A percentile compares a stretch with the other conserved stretches of the same genome.
Conservation (phyloP, 164 flowering plant species). For the Aristolochia fimbriata region DNA sequence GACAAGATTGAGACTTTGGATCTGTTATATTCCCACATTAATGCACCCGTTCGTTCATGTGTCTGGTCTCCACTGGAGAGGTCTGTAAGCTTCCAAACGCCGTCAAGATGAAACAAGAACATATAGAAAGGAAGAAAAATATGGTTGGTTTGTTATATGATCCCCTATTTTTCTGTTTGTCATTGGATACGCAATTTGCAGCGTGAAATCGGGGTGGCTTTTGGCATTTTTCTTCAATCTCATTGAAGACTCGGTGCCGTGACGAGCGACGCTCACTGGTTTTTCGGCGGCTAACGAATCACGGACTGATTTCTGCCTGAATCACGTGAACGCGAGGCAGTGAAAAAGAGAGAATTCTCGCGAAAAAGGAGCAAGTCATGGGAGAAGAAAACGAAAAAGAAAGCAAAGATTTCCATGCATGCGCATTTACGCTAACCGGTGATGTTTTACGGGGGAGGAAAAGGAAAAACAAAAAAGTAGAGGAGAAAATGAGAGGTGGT, state of each 20-base stretch:
- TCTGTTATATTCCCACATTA: background rate
- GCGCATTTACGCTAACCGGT: background rate
- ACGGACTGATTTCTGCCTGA: conserved; percentile 7
- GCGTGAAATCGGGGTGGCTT: background rate
- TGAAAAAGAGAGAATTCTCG: background rate
- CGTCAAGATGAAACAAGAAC: too few relatives aligned
- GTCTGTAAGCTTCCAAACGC: too few relatives aligned
- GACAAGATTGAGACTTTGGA: background rate
- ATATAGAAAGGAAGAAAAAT: too few relatives aligned
- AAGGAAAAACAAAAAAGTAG: background rate
- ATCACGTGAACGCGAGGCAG: conserved; percentile 3
- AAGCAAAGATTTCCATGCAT: background rate
- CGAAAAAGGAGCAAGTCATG: background rate
- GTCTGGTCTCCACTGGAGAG: too few relatives aligned
- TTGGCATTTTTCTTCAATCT: background rate
- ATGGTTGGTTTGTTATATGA: background rate
- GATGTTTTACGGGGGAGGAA: background rate
- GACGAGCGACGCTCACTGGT: background rate
- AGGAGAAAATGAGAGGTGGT: background rate
- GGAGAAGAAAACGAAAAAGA: background rate
- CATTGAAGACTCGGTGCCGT: background rate
- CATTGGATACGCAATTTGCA: background rate
- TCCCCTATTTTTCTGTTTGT: background rate
- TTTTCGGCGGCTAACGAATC: conserved; percentile 4
- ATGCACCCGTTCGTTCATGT: too few relatives aligned